Evolutionary conservation across 2,329 filamentous ascomycete genomes (phyloP).

Genomic region (Xylariaceae sp.): DNA sequence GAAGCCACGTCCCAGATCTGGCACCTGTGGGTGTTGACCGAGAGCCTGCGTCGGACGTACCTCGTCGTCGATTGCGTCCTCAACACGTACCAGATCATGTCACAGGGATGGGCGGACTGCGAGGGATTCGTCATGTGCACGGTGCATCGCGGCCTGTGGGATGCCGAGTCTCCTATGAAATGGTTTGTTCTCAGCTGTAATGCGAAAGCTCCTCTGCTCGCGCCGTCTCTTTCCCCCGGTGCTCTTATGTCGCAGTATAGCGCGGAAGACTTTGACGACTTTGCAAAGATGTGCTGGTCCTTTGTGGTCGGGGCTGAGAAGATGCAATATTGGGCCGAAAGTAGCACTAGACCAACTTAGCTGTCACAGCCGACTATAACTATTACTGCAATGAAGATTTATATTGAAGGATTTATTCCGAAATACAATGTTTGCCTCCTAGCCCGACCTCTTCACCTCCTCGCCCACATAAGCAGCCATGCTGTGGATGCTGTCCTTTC

Average conservation of each 20-base stretch:
- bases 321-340: constrained; percentile 8
- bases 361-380: too few species aligned
- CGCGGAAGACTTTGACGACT: constrained; percentile 5
- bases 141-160: constrained; percentile 21
- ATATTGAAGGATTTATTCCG: too few species aligned
- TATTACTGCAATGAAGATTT: too few species aligned
- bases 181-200: constrained; percentile 4
- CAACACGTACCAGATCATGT: constrained; percentile 19
- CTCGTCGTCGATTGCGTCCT: constrained; percentile 15
- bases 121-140: constrained; percentile 20
- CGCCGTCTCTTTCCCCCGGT: constrained; percentile 2
- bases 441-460: too few species aligned
- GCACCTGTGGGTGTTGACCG: constrained; percentile 22
- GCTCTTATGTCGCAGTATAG: constrained; percentile 5
- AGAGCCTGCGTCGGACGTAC: constrained; percentile 24
- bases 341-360: too few species aligned
- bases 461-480: too few species aligned
- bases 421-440: too few species aligned
- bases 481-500: too few species aligned
- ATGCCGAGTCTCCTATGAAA: constrained; percentile 9
- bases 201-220: constrained; percentile 3
- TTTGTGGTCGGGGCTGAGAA: constrained; percentile 7
- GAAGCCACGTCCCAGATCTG: constrained; percentile 11
- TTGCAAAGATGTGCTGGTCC: constrained; percentile 5
- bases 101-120: constrained; percentile 20